Base-by-base conservation (phyloP, 208 protist genomes). In the Naegleria fowleri region DNA sequence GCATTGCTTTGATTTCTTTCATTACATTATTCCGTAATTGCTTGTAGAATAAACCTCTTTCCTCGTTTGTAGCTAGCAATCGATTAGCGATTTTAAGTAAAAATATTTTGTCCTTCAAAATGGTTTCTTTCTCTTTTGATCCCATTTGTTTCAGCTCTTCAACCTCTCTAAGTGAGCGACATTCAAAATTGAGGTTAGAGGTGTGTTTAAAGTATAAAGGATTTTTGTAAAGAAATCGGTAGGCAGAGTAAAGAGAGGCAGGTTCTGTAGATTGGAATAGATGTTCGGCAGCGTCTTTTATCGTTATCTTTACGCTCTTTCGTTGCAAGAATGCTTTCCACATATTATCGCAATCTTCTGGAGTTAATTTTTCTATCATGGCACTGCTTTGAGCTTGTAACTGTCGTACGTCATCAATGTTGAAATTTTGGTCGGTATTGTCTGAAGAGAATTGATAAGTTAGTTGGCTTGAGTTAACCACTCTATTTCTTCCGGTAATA, bases 401-500 rank as follows among this genome's bases (percentile, higher is more conserved):
- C 22, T 39, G 22, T 19, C 55, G n/a, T 6, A 38, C 41, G 36
- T 88, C 85, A 39, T 58, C 85, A 39, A 88, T 88, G 9, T 79
- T 79, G 29, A 79, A 79, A 38, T n/a, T 58, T 33, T 11, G 51
- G 0, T 58, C 25, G 5, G 40, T 25, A 29, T 6, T n/a, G 0
- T 88, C 85, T 19, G 22, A n/a, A 6, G 85, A 22, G 9, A 51
- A 88, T 58, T 88, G 85, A 58, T 58, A 88, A n/a, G 85, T 88
- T 48, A 88, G 55, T 58, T 88, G 85, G 58, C 41, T 88, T 25
- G 85, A 29, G 55, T 88, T 39, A 16, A 88, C n/a, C 38, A 39
- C 79, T 43, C 11, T 85, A 11, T 79, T 79, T n/a, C 7, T 36
- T 36, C 67, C 67, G n/a, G 29, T 11, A 36, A 43, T 43, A 19